These are phyloP conservation scores for Volutella citrinella DNA, from an alignment of 2,329 filamentous ascomycete genomes.

Conservation along the genomic window DNA sequence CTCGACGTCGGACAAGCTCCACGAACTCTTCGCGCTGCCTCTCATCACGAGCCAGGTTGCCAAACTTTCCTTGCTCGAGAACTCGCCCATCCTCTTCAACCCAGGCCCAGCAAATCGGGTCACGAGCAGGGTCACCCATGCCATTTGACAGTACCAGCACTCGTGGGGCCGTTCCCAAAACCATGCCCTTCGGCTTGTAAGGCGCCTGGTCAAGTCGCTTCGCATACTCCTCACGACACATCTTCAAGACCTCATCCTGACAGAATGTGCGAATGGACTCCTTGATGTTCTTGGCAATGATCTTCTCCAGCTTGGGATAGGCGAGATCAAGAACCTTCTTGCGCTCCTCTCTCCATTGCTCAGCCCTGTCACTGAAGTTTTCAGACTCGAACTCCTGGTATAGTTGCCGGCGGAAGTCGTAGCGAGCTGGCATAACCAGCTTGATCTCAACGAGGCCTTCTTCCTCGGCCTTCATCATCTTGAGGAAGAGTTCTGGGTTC, in stretches of 20 bases:
- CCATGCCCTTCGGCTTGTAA: constrained; percentile 91
- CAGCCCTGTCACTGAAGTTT: constrained; percentile 90
- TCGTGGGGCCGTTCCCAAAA: constrained; percentile 81
- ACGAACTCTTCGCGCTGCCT: constrained; percentile 67
- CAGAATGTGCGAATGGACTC: constrained; percentile 92
- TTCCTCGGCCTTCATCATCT: constrained; percentile 96
- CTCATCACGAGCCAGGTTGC: constrained; percentile 71
- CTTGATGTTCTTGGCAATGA: constrained; percentile 90
- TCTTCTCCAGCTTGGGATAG: constrained; percentile 74
- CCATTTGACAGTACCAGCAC: constrained; percentile 87
- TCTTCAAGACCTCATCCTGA: constrained; percentile 85
- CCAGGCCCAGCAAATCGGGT: constrained; percentile 87
- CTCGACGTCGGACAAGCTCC: constrained; percentile 73
- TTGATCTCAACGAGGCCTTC: constrained; percentile 88
- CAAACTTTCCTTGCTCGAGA: constrained; percentile 83
- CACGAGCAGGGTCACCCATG: constrained; percentile 67
- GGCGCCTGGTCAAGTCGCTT: constrained; percentile 92
- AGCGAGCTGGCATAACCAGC: constrained; percentile 72
- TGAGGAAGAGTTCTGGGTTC: constrained; percentile 85
- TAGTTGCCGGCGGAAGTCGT: constrained; percentile 72
- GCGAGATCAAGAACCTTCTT: constrained; percentile 81
- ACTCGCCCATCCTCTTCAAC: constrained; percentile 90
- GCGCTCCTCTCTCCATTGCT: constrained; percentile 90
- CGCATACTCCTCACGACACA: constrained; percentile 84
- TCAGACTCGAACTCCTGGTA: constrained; percentile 87